Evolutionary conservation across 805 yeast genomes (phyloP), one percentile per base, ranked within the genome.

Genomic region (Saturnispora diversa): DNA sequence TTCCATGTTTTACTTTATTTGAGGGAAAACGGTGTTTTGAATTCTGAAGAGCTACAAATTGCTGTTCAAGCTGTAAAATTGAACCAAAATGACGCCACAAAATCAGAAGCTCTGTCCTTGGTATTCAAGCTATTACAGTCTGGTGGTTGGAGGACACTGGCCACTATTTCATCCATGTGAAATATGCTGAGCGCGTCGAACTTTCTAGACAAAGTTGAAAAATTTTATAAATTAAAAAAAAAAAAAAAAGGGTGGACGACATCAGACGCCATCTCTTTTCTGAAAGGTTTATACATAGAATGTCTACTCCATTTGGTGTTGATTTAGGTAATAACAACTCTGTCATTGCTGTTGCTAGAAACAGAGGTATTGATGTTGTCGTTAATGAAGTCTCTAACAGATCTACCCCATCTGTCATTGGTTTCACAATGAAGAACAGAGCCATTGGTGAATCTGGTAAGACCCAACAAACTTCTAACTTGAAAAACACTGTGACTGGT

Each of bases 301-400:
- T 86, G 95, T 84, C 94, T 66, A 75, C 81, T 62, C 95, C 95
- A 68, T 84, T 88, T 60, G 98, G 98, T 72, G 80, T 92, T 66
- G 98, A 92, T 77, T 82, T 92, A 63, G 98, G 98, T 70, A 87
- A 87, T 71, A 74, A 77, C 73, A 84, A 76, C 74, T 79, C 95
- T 50, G 97, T 90, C 53, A 75, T 90, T 62, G 97, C 94, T 31
- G 82, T 94, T 62, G 98, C 98, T 49, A 83, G 90, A 65, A 92
- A 90, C 78, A 81, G 97, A 72, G 97, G 97, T 61, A 92, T 92
- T 61, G 99, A 92, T 66, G 81, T 92, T 57, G 85, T 92, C 57
- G 97, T 92, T 69, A 92, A 92, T 64, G 99, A 92, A 69, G 97
- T 92, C 36, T 88, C 97, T 43, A 92, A 92, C 81, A 83, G 99